Evolutionary conservation across 176 grass and related monocot genomes (phyloP).

Genomic region (Rhynchospora pubera): DNA sequence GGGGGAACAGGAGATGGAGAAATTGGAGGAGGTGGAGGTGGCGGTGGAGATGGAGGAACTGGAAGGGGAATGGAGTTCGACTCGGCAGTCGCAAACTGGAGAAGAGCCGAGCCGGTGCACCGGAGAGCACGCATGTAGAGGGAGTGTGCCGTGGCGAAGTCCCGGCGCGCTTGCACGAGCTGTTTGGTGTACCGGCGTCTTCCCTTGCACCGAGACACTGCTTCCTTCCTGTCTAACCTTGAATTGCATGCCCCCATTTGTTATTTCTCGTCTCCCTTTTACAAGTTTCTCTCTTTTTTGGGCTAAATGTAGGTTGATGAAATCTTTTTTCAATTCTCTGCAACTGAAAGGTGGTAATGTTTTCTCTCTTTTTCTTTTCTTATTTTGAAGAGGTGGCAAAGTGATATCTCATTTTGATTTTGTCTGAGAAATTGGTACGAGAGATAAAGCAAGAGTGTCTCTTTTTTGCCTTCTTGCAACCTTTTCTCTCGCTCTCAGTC

Average conservation of each 20-base stretch:
- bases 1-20: constrained; percentile 6
- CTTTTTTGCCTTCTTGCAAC: neutral
- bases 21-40: constrained; percentile 21
- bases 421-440: neutral
- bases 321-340: neutral
- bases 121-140: constrained; percentile 83
- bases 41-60: constrained; percentile 21
- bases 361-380: neutral
- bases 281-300: neutral
- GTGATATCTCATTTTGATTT: neutral
- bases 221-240: constrained; percentile 70
- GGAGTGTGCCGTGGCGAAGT: constrained; percentile 74
- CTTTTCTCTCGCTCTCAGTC: neutral
- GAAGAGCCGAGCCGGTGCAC: constrained; percentile 65
- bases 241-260: constrained; percentile 61
- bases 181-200: constrained; percentile 84
- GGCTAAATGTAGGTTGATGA: neutral
- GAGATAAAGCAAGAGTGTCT: constrained; percentile 6
- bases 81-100: constrained; percentile 89
- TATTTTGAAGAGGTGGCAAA: neutral
- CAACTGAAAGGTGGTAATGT: neutral
- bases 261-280: neutral
- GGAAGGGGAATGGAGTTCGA: constrained; percentile 41
- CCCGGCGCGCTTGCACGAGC: constrained; percentile 65
- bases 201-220: constrained; percentile 90